Evolutionary conservation across 2,329 filamentous ascomycete genomes (phyloP), one percentile per base, ranked within the genome.

Genomic region (Penicillium hordei): DNA sequence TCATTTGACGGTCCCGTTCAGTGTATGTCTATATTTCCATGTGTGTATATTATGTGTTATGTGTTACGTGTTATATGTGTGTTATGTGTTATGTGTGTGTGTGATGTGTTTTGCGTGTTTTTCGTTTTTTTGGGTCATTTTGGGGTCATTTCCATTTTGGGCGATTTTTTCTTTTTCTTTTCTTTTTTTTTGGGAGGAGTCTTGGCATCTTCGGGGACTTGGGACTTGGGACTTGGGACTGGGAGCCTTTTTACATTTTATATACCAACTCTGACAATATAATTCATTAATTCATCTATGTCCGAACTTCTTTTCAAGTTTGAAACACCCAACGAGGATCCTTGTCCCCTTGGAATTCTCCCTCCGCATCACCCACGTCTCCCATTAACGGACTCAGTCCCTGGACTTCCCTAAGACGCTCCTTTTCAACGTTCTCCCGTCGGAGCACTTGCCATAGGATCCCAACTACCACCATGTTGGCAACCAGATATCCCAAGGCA

Each of bases 241-340:
- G 31, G 31, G 15, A 17, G 25, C 10, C 43, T 29, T 19, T 21
- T 34, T n/a, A 5, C 31, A 36, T 48, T n/a, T 48, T 34, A 48
- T 48, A 48, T 23, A 34, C 19, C 10, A 12, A 45, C 43, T 45
- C 21, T n/a, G 15, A 25, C 9, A 48, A 25, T 48, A 17, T n/a
- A 34, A 21, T 31, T 21, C 33, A 52, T 36, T 21, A 36, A 45
- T 52, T 52, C 29, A 19, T 34, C 12, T 25, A 17, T 36, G 7
- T 0, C 6, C 6, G 29, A 34, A 21, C 23, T 21, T 12, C 19
- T 29, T 27, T 31, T 72, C 56, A 86, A 62, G 80, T 83, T 71
- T 86, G 81, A 57, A 88, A 89, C n/a, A 87, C 76, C 85, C 86
- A 90, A 60, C 86, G 78, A 0, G 82, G 77, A 70, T 90, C 86